Base-by-base conservation (phyloP, 805 yeast genomes). In the Saccharomycopsis selenospora region DNA sequence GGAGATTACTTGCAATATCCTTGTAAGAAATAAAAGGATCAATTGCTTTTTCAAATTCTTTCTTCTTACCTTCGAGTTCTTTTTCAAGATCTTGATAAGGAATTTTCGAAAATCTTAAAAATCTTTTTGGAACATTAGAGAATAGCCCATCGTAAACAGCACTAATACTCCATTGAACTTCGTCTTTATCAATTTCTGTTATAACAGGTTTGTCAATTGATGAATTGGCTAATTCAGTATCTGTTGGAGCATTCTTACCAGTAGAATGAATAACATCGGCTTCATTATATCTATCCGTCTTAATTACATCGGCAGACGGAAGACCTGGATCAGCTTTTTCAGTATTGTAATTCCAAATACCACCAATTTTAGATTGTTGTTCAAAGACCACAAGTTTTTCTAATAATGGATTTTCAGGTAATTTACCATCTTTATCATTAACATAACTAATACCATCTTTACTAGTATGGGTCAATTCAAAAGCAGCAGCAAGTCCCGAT, bases 81-180 rank as follows among this genome's bases (percentile, higher is more conserved):
- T 44, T 28, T 63, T 56, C 3, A 56, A 53, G 22, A 17, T 38
- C 45, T 10, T 42, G 22, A 26, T 38, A 33, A 13, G 42, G 43
- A 29, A 36, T 48, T 3, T 24, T 63, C 3, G 73, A 60, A 48
- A 63, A 69, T 28, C 69, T 55, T 38, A 66, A 61, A 51, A 64
- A 68, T 26, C 63, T 51, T 20, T 64, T 47, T 4, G 73, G 70
- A 38, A 70, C 67, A 51, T 70, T 70, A 25, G 72, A 64, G 56
- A 62, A 69, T n/a, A 70, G 56, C 38, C 61, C 60, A 4, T 65
- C 59, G 45, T 59, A 70, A 10, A 69, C 61, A 1, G 69, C 73
- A 45, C 66, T 61, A 18, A 58, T 52, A 38, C 56, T 60, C 74
- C 74, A 70, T 29, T 68, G 68, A 40, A 61, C 56, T 18, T 24